phyloP scores from a whole-genome alignment of 1,284 basidiomycete species.

The Mixia osmundae region DNA sequence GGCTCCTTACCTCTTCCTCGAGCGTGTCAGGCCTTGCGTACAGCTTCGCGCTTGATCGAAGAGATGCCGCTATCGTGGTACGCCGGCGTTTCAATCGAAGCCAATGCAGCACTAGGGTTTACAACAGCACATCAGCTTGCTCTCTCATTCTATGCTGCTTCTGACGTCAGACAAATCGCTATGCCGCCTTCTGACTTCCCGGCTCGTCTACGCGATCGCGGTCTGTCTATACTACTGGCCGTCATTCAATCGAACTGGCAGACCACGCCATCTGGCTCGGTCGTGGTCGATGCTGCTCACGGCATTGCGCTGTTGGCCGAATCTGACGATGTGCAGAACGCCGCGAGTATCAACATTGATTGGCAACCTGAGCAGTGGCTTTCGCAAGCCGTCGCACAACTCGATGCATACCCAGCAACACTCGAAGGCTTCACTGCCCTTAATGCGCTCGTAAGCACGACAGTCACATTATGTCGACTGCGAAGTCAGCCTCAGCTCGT shows the following conservation, averaged over 20 bases:
- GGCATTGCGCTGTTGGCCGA: slow-evolving; percentile 19
- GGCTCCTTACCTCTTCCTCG: no score
- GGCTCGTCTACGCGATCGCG: background rate
- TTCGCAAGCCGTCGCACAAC: slow-evolving; percentile 12
- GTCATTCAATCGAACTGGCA: background rate
- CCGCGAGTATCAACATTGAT: no score
- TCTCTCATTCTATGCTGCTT: slow-evolving; percentile 6
- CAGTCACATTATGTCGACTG: slow-evolving; percentile 34
- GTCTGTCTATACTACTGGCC: background rate
- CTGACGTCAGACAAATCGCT: slow-evolving; percentile 8
- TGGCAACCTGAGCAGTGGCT: slow-evolving; percentile 23
- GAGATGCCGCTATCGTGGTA: no score
- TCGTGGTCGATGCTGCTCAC: slow-evolving; percentile 4
- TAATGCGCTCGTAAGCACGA: slow-evolving; percentile 37
- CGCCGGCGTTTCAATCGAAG: no score
- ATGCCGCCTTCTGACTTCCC: slow-evolving; percentile 5
- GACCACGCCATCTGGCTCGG: background rate
- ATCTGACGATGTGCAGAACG: no score
- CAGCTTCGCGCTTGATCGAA: no score
- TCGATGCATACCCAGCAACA: slow-evolving; percentile 10
- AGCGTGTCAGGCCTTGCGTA: no score
- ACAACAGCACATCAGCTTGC: no score
- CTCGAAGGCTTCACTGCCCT: slow-evolving; percentile 38
- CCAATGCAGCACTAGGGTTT: no score
- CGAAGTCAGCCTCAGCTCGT: slow-evolving; percentile 31